Conservation (phyloP, 192 early-diverging fungal genomes). For the Diversispora eburnea region DNA sequence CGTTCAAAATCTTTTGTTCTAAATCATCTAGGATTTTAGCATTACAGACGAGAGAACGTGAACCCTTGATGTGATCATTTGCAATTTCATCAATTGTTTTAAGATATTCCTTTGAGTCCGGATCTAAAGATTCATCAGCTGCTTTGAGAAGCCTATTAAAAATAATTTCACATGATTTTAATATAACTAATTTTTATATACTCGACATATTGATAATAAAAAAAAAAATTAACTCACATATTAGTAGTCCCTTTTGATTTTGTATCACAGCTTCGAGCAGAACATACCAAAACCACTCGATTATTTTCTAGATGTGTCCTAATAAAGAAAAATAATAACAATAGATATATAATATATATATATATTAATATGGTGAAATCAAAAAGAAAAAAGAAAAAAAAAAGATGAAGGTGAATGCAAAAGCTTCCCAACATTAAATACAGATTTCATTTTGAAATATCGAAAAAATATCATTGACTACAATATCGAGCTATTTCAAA, state of each 20-base stretch:
- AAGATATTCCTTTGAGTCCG: conserved; percentile 63
- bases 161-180: neutral
- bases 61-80: conserved; percentile 72
- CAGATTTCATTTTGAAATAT: no score
- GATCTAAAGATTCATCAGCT: conserved; percentile 67
- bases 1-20: conserved; percentile 64
- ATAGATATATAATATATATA: no score
- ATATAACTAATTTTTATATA: neutral
- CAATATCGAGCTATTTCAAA: no score
- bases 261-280: conserved; percentile 84
- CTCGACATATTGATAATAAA: conserved; percentile 34
- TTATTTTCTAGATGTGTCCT: conserved; percentile 69
- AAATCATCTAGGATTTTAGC: conserved; percentile 49
- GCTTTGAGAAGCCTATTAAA: conserved; percentile 60
- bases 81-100: conserved; percentile 82
- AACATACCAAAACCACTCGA: conserved; percentile 89
- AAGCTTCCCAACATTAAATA: no score
- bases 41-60: conserved; percentile 52
- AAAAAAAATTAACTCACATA: conserved; percentile 45
- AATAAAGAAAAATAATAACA: neutral
- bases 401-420: no score
- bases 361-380: no score
- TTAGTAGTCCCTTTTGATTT: conserved; percentile 92
- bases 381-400: no score
- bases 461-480: no score